These are phyloP conservation scores for Ceratocystis destructans DNA, from an alignment of 2,329 filamentous ascomycete species.

Conservation along the genomic window DNA sequence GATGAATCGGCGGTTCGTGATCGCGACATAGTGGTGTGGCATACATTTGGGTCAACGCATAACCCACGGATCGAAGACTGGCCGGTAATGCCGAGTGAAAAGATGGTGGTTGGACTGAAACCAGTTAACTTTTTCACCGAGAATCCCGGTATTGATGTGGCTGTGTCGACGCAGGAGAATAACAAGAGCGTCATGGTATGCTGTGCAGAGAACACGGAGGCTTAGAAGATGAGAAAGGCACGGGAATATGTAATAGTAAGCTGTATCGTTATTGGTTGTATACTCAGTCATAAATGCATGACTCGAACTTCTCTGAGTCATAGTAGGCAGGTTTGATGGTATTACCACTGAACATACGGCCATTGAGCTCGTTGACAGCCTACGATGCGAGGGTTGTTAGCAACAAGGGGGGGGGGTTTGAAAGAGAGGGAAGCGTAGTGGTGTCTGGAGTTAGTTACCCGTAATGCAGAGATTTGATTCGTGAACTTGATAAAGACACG, in stretches of 20 bases:
- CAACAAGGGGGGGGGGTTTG: background rate
- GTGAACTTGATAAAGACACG: constrained; percentile 92
- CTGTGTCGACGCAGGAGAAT: constrained; percentile 28
- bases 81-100: constrained; percentile 54
- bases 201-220: background rate
- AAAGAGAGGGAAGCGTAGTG: background rate
- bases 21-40: constrained; percentile 43
- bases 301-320: constrained; percentile 68
- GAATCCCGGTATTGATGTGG: constrained; percentile 39
- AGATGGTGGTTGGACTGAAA: constrained; percentile 36
- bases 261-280: constrained; percentile 19
- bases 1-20: constrained; percentile 33
- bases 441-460: constrained; percentile 45
- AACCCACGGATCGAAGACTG: constrained; percentile 53
- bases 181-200: constrained; percentile 26
- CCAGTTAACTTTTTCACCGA: constrained; percentile 41
- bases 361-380: constrained; percentile 83
- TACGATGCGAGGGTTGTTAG: constrained; percentile 26
- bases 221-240: background rate
- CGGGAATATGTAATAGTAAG: background rate
- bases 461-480: constrained; percentile 65
- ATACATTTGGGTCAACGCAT: constrained; percentile 48
- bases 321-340: constrained; percentile 71
- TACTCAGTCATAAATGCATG: constrained; percentile 37
- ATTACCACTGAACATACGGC: constrained; percentile 79